Evolutionary conservation across 495 filamentous ascomycete species (phyloP), one percentile per base, ranked within the genome.

Genomic region (Terfezia claveryi): DNA sequence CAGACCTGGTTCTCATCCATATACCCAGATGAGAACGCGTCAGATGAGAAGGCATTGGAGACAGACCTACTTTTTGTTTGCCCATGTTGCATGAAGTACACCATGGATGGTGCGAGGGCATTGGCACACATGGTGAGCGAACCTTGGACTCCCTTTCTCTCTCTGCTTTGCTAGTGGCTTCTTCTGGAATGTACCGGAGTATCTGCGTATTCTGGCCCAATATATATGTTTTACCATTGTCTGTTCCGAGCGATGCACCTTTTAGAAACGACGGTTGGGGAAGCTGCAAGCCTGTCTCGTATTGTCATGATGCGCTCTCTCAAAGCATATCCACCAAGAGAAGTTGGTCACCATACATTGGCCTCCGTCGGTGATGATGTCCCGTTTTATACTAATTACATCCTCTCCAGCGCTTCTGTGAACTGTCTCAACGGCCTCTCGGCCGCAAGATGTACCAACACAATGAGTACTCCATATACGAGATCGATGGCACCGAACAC

Each of bases 61-160:
- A 66, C 76, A 11, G 78, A 80, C 50, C 70, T 77, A 52, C 72
- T 98, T 10, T 93, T 87, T 58, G 81, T 95, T 41, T 98, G 91
- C 64, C 84, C 82, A 46, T 83, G 77, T 74, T 98, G 91, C 70
- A 95, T 96, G 72, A 85, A 83, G 61, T 98, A 98, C 66, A 79
- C 80, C 4, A 82, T 77, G 56, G 83, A 91, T 61, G 68, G 81
- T 38, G 71, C 76, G 58, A 68, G 76, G 36, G 80, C 73, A 59
- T 61, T 77, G 50, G 69, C 67, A 20, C 80, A 83, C 67, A 70
- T 65, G 56, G 32, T 80, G 70, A 68, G 67, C 67, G 58, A 66
- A 68, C 37, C 71, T 75, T 59, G 68, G 71, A 10, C 67, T 62
- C 14, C 52, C 59, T 23, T 77, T 74, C 59, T 20, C 0, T 32